Evolutionary conservation across 2,329 filamentous ascomycete species (phyloP), one percentile per base, ranked within the genome.

Genomic region (Venturia aucupariae): DNA sequence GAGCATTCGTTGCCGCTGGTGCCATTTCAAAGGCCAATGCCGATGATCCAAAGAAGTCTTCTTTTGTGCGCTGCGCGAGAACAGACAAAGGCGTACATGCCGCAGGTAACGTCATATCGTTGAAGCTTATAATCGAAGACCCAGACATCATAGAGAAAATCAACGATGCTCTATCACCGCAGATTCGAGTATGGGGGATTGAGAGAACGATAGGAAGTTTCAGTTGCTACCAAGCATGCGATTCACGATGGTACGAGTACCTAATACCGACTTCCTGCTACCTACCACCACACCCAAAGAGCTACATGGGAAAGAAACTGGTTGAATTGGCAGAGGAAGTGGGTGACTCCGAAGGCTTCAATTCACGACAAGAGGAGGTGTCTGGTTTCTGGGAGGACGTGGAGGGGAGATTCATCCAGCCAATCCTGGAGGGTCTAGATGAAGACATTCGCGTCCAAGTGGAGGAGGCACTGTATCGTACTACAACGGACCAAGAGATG

Each of bases 71-170:
- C 68, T 99, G 94, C 75, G 94, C 94, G 4, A 84, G 94, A 68
- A 99, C 94, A 0, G 94, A 99, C 78, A 99, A 97, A 80, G 94
- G 94, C 64, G 93, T 97, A 1, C 93, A 97, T 75, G 93, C 93
- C 1, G 93, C 93, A 1, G 94, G 93, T 62, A 97, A 97, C 72
- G 88, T 97, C 71, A 90, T 97, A 67, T 96, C 91, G 39, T 76
- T 97, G 71, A 99, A 99, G 79, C 81, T 99, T 70, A 97, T 99
- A 70, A 88, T 97, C 60, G 93, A 97, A 76, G 93, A 97, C 65
- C 82, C 86, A 13, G 86, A 96, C 67, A 85, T 97, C 60, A 87
- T 97, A 30, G 80, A 92, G 65, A 96, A 90, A 77, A 96, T 99
- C 82, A 99, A 99, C 76, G 83, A 86, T 42, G 80, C 90, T 64